Conservation (phyloP, 169 alveolate genomes). For the Cryptosporidium tyzzeri region DNA sequence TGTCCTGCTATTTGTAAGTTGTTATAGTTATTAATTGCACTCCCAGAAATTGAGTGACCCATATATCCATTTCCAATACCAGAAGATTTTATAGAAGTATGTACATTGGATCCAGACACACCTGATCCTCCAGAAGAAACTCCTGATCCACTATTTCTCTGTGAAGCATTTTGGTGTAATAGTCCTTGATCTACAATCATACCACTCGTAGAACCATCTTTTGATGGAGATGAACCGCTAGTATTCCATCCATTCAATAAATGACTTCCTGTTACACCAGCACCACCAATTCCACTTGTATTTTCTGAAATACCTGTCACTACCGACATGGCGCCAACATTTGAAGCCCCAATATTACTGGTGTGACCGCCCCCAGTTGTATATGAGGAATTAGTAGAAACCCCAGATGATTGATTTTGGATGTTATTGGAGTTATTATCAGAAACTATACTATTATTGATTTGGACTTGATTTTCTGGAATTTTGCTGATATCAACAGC, state of each 20-base stretch:
- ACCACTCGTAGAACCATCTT: background rate
- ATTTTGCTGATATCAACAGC: constrained; percentile 69
- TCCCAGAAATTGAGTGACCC: constrained; percentile 12
- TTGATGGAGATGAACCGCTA: constrained; percentile 16
- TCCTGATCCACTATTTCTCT: constrained; percentile 11
- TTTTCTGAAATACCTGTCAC: background rate
- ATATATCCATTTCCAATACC: constrained; percentile 19
- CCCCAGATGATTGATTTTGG: background rate
- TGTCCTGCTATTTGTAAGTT: constrained; percentile 6
- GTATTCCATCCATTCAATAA: constrained; percentile 20
- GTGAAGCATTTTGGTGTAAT: constrained; percentile 12
- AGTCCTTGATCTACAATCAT: constrained; percentile 9
- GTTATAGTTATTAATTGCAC: constrained; percentile 5
- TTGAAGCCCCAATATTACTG: background rate
- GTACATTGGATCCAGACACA: constrained; percentile 11
- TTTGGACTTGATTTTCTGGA: constrained; percentile 33
- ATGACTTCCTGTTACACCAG: constrained; percentile 13
- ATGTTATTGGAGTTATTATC: background rate
- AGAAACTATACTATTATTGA: constrained; percentile 26
- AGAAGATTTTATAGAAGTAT: constrained; percentile 12
- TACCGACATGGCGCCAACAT: background rate
- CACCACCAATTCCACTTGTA: background rate
- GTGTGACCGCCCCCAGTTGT: background rate
- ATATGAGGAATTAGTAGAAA: background rate
- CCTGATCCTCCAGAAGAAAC: constrained; percentile 25